Conservation (phyloP, 2,329 filamentous ascomycete genomes). For the Pestalotiopsis sp. region DNA sequence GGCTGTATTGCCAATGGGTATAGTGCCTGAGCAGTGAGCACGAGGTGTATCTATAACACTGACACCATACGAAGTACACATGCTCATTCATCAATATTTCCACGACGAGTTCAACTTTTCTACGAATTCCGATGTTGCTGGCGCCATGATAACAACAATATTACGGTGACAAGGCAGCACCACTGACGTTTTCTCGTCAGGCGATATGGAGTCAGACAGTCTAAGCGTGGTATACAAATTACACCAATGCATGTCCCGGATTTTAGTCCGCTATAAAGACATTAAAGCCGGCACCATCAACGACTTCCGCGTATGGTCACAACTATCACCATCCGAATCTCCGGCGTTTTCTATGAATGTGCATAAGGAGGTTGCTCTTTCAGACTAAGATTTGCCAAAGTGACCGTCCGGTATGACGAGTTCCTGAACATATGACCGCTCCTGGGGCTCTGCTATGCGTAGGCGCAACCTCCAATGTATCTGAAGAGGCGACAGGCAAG, state of each 20-base stretch:
- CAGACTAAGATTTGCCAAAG: too few relatives aligned
- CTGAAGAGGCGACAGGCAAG: not conserved
- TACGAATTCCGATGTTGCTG: not conserved
- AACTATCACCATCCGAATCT: not conserved
- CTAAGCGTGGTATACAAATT: not conserved
- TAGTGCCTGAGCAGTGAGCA: too few relatives aligned
- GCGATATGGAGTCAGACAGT: not conserved
- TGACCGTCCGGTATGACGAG: not conserved
- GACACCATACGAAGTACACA: too few relatives aligned
- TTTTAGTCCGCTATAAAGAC: not conserved
- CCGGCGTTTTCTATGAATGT: not conserved
- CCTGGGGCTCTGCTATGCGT: not conserved
- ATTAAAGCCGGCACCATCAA: not conserved
- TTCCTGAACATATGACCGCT: not conserved
- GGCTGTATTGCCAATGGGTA: too few relatives aligned
- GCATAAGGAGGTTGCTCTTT: not conserved
- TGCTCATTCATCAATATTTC: too few relatives aligned
- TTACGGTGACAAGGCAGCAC: not conserved
- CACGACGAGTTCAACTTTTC: not conserved
- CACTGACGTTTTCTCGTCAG: not conserved
- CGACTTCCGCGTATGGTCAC: not conserved
- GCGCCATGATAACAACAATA: not conserved
- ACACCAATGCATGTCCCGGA: conserved; percentile 3
- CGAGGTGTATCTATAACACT: too few relatives aligned
- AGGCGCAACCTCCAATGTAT: not conserved